Evolutionary conservation across 176 grass and related monocot genomes (phyloP), one percentile per base, ranked within the genome.

Genomic region (Coix lacrymajobi): DNA sequence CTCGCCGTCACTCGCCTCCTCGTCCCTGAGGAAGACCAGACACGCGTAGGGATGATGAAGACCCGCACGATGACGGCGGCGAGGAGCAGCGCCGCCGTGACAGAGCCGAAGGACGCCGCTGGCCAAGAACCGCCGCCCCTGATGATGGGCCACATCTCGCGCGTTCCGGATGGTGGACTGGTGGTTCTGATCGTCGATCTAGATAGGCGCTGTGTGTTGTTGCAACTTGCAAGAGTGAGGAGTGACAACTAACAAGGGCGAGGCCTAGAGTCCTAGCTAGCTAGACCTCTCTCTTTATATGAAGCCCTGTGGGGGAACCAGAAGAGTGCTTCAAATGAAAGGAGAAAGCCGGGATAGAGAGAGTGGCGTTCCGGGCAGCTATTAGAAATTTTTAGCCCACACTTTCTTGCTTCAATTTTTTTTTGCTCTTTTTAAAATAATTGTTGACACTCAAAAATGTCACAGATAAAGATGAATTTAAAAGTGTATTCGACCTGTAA

Each of bases 31-130:
- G 77, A 19, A 41, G 65, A n/a, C 25, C 69, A 16, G 25, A 3
- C 34, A 1, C 61, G 45, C n/a, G n/a, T n/a, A n/a, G 13, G 85
- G 34, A n/a, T n/a, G 75, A 20, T 0, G 40, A 46, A 29, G 56
- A 79, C n/a, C 6, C 84, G 54, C 11, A 71, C 29, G 52, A 87
- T 2, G 85, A 71, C 69, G 51, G 54, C 51, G 34, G 62, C 71
- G 51, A 69, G 38, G 71, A 85, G 49, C 63, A 89, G 9, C 32
- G 77, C 68, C 51, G 51, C 63, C 6, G 78, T 24, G 41, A 54
- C 40, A 14, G 86, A 58, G 19, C 76, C 67, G 40, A 40, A 4
- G 24, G 24, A 36, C 58, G 60, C 22, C 58, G 60, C 22, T 48
- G 68, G 60, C 87, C 75, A 84, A 13, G 75, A 43, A 22, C n/a